phyloP scores from a whole-genome alignment of 2,329 filamentous ascomycete species.

The Calonectria henricotiae region DNA sequence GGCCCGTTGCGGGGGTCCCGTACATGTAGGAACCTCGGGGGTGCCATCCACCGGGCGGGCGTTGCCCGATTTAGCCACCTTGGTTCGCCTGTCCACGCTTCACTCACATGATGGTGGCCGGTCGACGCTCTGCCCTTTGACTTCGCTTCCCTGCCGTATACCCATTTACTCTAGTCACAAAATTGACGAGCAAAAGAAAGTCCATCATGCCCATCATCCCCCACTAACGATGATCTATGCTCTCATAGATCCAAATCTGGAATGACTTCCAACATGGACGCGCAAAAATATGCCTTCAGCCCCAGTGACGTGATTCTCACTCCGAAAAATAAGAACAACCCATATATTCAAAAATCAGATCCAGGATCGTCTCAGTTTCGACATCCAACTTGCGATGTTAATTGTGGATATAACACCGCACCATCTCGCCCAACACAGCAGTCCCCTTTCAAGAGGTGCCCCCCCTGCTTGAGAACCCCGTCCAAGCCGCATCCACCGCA shows the following conservation, averaged over 20 bases:
- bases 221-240: constrained; percentile 6
- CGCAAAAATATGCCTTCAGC: neutral
- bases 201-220: neutral
- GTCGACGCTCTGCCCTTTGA: constrained; percentile 9
- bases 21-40: constrained; percentile 8
- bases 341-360: neutral
- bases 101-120: constrained; percentile 41
- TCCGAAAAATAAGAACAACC: neutral
- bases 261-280: neutral
- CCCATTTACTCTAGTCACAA: constrained; percentile 7
- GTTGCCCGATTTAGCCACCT: constrained; percentile 42
- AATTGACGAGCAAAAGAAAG: neutral
- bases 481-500: constrained; percentile 24
- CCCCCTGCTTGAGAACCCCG: constrained; percentile 16
- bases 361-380: neutral
- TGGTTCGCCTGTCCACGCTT: constrained; percentile 37
- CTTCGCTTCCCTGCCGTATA: constrained; percentile 14
- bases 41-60: constrained; percentile 40
- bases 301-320: neutral
- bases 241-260: constrained; percentile 8
- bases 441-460: constrained; percentile 1
- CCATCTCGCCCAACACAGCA: constrained; percentile 12
- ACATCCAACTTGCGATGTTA: neutral
- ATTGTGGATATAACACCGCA: constrained; percentile 24
- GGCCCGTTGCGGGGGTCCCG: constrained; percentile 34